Base-by-base conservation (phyloP, 495 filamentous ascomycete species). In the Penicillium turbatum region DNA sequence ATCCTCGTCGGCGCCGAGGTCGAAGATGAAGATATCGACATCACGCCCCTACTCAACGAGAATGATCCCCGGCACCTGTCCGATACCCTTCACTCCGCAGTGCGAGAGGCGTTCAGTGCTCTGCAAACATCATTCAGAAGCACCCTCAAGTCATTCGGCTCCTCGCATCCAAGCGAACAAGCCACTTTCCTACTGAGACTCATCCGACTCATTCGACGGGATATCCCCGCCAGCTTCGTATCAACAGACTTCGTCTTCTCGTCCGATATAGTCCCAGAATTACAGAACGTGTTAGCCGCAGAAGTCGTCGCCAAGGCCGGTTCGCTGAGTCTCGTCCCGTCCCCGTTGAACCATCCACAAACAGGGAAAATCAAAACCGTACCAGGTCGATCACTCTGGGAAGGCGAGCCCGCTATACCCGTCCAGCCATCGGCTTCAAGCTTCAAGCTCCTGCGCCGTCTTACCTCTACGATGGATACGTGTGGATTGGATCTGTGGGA, bases 401-500 rank as follows among this genome's bases (percentile, higher is more conserved):
- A 93, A 60, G 86, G 86, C 0, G 73, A 79, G 16, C 90, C 89
- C 0, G 76, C 80, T 31, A 62, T 95, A 24, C 93, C 93, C 1
- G 74, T 84, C n/a, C 89, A 90, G 56, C 91, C 92, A 0, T 91
- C 90, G 1, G 84, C 89, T 0, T 76, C 78, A 26, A 79, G 84
- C 2, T 95, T 96, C 66, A 80, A 79, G 54, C 86, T 92, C 48
- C 64, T 97, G 37, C 81, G 84, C 27, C 79, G 76, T 30, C 60
- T 96, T 21, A 73, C 80, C 8, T 67, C 70, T 34, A 71, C 77
- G 1, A 95, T 98, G 90, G 78, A 78, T 32, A 70, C 74, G 11
- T 72, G 74, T 9, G 93, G 93, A 1, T 70, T 73, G 30, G 93
- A 97, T 60, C 66, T 97, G 8, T 98, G 93, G 93, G 92, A 85